Base-by-base conservation (phyloP, 2,329 filamentous ascomycete genomes). In the Xylariaceae sp. region DNA sequence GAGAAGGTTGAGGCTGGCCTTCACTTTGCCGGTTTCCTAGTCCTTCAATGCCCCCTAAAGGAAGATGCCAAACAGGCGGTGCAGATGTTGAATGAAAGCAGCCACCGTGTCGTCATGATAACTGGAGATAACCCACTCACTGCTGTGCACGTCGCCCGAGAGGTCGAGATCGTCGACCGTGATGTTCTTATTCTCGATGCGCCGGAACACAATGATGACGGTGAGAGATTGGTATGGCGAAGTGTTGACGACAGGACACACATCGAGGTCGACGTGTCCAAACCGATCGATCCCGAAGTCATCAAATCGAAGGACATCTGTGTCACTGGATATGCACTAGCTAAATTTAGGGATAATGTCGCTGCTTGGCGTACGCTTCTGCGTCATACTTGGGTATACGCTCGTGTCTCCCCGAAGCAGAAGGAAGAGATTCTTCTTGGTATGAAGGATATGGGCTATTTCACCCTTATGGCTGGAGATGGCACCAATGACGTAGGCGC, bases 401-500 rank as follows among this genome's bases (percentile, higher is more conserved):
- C 95, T 64, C 91, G 95, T 69, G 95, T 99, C 9, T 99, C 95
- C 1, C 95, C 95, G 7, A 97, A 96, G 81, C 95, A 99, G 70
- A 99, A 99, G 79, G 95, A 99, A 74, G 93, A 98, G 52, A 98
- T 99, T 69, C 82, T 99, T n/a, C 84, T 96, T 20, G 95, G 95
- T 40, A 85, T 98, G 60, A 97, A 96, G 78, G 93, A 96, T 68
- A 90, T 91, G 77, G 95, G 95, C 48, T 99, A 99, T 79, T 97
- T 95, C 59, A 99, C 95, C 26, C 84, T 99, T 60, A 99, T 99
- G 95, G 96, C 93, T 67, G 95, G 95, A 74, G 95, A 99, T 70
- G 95, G 95, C 62, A 99, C 95, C 52, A 99, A 99, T 74, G 95
- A 99, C 70, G 95, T 99, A 52, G 95, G 95, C 63, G 95, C 95